Evolutionary conservation across 257 asterid genomes (phyloP).

Genomic region (Mitragyna speciosa): DNA sequence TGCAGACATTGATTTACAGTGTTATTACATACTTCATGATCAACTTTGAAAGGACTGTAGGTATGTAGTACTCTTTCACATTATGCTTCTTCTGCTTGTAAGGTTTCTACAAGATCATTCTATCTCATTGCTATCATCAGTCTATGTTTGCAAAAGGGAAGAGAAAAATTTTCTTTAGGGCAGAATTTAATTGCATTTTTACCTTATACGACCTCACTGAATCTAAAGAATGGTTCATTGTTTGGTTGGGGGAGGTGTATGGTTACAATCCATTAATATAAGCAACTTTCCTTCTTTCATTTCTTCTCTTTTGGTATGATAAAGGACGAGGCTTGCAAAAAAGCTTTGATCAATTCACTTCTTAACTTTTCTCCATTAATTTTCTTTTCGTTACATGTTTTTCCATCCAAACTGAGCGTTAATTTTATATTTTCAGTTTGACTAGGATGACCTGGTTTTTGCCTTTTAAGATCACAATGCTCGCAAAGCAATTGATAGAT

Average conservation of each 20-base stretch:
- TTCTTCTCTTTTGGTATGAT: neutral
- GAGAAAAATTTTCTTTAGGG: neutral
- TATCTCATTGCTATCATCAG: neutral
- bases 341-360: neutral
- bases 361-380: neutral
- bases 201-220: neutral
- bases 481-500: neutral
- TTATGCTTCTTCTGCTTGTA: neutral
- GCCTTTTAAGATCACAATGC: neutral
- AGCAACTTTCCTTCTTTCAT: too few species aligned
- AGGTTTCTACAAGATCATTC: neutral
- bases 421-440: too few species aligned
- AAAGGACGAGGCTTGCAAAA: neutral
- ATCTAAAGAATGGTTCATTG: too few species aligned
- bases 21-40: constrained; percentile 79
- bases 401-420: neutral
- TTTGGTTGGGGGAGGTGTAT: neutral
- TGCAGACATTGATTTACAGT: constrained; percentile 69
- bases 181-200: neutral
- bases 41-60: constrained; percentile 70
- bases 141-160: neutral
- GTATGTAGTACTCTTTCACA: constrained; percentile 31
- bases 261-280: neutral
- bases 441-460: neutral
- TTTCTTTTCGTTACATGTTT: neutral